Evolutionary conservation across 2,329 filamentous ascomycete genomes (phyloP).

Genomic region (Hypomyces perniciosus): DNA sequence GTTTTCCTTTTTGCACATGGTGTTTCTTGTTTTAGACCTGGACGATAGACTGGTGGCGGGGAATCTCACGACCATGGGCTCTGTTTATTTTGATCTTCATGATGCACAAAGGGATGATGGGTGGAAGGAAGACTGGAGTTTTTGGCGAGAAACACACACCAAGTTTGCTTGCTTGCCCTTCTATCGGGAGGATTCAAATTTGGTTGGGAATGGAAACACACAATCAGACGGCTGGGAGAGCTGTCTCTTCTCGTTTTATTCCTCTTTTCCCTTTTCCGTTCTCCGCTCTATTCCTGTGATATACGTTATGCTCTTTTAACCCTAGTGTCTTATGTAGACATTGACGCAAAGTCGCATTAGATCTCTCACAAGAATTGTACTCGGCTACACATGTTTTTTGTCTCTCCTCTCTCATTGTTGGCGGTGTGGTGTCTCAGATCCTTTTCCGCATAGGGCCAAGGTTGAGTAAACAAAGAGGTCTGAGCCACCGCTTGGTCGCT

Average conservation of each 20-base stretch:
- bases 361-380: background rate
- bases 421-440: background rate
- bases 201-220: slow-evolving; percentile 5
- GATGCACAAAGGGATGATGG: slow-evolving; percentile 2
- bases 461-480: too few species aligned
- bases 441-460: too few species aligned
- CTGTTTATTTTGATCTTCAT: slow-evolving; percentile 6
- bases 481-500: too few species aligned
- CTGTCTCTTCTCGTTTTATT: background rate
- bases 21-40: slow-evolving; percentile 4
- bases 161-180: slow-evolving; percentile 6
- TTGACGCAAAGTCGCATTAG: slow-evolving; percentile 2
- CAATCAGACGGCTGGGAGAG: slow-evolving; percentile 5
- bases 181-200: slow-evolving; percentile 3
- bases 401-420: background rate
- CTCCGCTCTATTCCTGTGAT: too few species aligned
- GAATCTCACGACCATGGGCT: slow-evolving; percentile 11
- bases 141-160: slow-evolving; percentile 2
- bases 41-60: slow-evolving; percentile 13
- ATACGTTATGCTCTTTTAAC: too few species aligned
- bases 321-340: slow-evolving; percentile 7
- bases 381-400: background rate
- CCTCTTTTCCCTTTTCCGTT: too few species aligned
- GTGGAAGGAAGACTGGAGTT: slow-evolving; percentile 10
- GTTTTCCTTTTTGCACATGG: background rate